A percentile compares a stretch with the other conserved stretches of the same genome.
These are phyloP conservation scores for Aspergillus fumigatiaffinis DNA, from an alignment of 2,329 filamentous ascomycete genomes.

Conservation along the genomic window DNA sequence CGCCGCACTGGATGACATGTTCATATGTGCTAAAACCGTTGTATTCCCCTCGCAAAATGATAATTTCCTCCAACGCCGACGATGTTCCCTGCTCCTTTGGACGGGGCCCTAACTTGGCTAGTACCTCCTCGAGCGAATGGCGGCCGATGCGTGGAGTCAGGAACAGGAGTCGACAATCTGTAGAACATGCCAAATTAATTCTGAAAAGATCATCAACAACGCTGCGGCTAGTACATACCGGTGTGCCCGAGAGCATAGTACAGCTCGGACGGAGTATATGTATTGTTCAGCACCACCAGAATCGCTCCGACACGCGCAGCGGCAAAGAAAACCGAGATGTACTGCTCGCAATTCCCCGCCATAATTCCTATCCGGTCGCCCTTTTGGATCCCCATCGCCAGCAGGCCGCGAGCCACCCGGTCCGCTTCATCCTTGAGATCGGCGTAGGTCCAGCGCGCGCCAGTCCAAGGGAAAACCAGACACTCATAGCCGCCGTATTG, in stretches of 20 bases:
- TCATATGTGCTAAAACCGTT: conserved; percentile 58
- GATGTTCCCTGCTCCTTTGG: conserved; percentile 32
- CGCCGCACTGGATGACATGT: conserved; percentile 53
- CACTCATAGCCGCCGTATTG: conserved; percentile 64
- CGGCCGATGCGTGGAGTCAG: conserved; percentile 66
- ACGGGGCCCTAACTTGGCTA: conserved; percentile 48
- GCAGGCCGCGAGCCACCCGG: conserved; percentile 60
- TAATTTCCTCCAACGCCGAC: conserved; percentile 44
- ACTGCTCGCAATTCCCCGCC: conserved; percentile 60
- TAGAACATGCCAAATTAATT: not conserved
- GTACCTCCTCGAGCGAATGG: conserved; percentile 58
- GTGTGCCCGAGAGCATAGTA: conserved; percentile 68
- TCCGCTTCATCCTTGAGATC: conserved; percentile 61
- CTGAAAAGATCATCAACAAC: not conserved
- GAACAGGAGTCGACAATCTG: conserved; percentile 69
- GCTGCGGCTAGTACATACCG: conserved; percentile 42
- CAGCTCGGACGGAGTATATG: conserved; percentile 70
- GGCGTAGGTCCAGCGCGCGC: conserved; percentile 68
- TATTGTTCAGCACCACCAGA: conserved; percentile 77
- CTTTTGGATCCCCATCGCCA: conserved; percentile 62
- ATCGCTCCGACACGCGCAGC: conserved; percentile 63
- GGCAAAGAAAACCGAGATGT: conserved; percentile 67
- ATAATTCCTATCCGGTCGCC: conserved; percentile 72
- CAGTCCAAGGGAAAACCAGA: conserved; percentile 71
- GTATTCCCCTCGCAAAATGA: conserved; percentile 58